Evolutionary conservation across 768 basidiomycete genomes (phyloP), one percentile per base, ranked within the genome.

Genomic region (Amanita exitialis): DNA sequence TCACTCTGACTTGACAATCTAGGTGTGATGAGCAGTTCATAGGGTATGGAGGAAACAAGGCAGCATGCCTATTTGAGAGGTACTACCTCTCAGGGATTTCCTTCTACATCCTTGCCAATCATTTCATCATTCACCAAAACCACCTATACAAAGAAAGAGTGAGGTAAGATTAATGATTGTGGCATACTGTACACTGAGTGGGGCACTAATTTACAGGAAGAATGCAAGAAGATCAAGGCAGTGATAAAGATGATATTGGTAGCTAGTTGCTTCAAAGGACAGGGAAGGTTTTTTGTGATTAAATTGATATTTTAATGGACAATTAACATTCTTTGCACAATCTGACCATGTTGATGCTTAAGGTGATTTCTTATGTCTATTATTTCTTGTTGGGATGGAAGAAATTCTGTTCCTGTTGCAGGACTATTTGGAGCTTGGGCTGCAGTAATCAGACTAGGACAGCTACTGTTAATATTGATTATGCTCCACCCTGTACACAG

Each of bases 1-100:
- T n/a, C 16, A 51, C 42, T 41, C 41, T 21, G 20, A 44, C 41
- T 34, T 16, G 30, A 28, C n/a, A 23, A 44, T 58, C 21, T 38
- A 53, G 89, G 89, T 93, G 90, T 59, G 90, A 93, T 58, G 90
- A 92, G 62, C 78, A 90, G 30, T 94, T 94, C 60, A 75, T 91
- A 42, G 91, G 91, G 1, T 93, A 93, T 62, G 91, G 91, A 3
- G 89, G 82, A 1, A 94, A 94, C 71, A 94, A 94, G 64, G 91
- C 91, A 1, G 90, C 92, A 7, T 93, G 91, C 61, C 73, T 92
- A 34, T 92, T 86, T 61, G 91, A 91, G 63, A 88, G 93, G 79
- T 90, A 90, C n/a, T n/a, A n/a, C 66, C 70, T 94, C 6, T 82
- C 88, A 10, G 91, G 91, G 2, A 77, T 91, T 35, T 82, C 82